Evolutionary conservation across 2,329 filamentous ascomycete genomes (phyloP).

Genomic region (Claviceps fusiformis): DNA sequence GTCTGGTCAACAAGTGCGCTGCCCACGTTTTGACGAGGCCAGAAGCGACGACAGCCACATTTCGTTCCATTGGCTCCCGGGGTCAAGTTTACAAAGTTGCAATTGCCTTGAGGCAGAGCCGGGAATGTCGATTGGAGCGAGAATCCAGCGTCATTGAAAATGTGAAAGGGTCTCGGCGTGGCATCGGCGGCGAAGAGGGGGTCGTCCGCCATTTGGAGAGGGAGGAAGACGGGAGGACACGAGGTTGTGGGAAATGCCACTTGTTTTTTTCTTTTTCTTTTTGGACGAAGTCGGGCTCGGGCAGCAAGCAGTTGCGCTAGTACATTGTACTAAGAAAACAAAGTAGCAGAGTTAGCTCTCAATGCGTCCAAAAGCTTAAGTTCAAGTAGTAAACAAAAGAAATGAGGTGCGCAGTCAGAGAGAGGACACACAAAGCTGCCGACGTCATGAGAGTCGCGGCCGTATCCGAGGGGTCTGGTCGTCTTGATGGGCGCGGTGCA

Average conservation of each 20-base stretch:
- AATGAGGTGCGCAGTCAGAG: background rate
- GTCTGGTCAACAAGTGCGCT: conserved; percentile 27
- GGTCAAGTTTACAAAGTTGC: conserved; percentile 43
- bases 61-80: conserved; percentile 36
- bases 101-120: conserved; percentile 36
- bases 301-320: background rate
- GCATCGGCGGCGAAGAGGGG: conserved; percentile 31
- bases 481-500: background rate
- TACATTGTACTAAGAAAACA: background rate
- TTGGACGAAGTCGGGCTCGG: background rate
- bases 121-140: conserved; percentile 14
- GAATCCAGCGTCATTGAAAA: conserved; percentile 34
- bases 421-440: background rate
- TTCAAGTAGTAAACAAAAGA: background rate
- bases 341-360: background rate
- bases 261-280: background rate
- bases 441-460: background rate
- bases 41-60: conserved; percentile 49
- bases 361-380: too few species aligned
- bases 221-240: background rate
- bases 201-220: conserved; percentile 34
- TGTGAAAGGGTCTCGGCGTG: conserved; percentile 37
- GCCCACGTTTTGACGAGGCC: conserved; percentile 29
- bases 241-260: background rate
- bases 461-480: background rate